These are phyloP conservation scores for Wallacemonas sp. DNA, from an alignment of 208 protist genomes.

Conservation along the genomic window DNA sequence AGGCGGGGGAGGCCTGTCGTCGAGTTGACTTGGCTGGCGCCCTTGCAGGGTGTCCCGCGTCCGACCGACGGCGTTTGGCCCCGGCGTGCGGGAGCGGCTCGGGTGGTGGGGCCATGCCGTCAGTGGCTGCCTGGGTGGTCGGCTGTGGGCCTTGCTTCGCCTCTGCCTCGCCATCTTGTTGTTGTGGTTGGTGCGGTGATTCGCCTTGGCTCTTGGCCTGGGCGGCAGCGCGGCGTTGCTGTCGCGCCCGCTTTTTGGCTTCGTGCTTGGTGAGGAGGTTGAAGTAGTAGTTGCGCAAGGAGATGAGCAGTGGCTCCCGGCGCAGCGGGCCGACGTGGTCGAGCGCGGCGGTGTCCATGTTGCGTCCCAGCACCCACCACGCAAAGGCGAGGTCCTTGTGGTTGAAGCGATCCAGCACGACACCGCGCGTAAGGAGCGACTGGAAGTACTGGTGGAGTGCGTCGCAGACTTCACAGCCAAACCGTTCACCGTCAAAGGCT, in stretches of 20 bases:
- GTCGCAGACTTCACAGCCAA: slow-evolving; percentile 46
- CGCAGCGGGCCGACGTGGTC: slow-evolving; percentile 46
- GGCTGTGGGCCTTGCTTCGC: background rate
- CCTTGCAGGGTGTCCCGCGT: background rate
- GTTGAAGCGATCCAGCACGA: slow-evolving; percentile 83
- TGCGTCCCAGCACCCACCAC: slow-evolving; percentile 79
- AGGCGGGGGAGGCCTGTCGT: background rate
- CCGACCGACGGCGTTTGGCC: background rate
- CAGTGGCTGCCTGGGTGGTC: background rate
- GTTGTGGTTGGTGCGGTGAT: slow-evolving; percentile 2
- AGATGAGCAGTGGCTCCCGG: slow-evolving; percentile 73
- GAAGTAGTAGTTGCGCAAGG: slow-evolving; percentile 75
- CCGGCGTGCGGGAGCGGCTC: background rate
- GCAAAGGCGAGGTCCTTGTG: slow-evolving; percentile 81
- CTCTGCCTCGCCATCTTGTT: background rate
- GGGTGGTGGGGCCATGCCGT: background rate
- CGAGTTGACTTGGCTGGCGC: background rate
- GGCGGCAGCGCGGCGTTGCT: background rate
- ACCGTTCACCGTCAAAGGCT: background rate
- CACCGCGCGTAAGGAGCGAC: slow-evolving; percentile 68
- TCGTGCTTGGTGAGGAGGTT: slow-evolving; percentile 42
- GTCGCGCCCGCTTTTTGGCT: slow-evolving; percentile 3
- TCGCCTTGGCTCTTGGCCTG: background rate
- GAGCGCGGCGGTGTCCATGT: slow-evolving; percentile 70
- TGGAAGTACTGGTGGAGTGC: slow-evolving; percentile 74